Conservation (phyloP, 169 alveolate genomes). For the Fabrea salina region DNA sequence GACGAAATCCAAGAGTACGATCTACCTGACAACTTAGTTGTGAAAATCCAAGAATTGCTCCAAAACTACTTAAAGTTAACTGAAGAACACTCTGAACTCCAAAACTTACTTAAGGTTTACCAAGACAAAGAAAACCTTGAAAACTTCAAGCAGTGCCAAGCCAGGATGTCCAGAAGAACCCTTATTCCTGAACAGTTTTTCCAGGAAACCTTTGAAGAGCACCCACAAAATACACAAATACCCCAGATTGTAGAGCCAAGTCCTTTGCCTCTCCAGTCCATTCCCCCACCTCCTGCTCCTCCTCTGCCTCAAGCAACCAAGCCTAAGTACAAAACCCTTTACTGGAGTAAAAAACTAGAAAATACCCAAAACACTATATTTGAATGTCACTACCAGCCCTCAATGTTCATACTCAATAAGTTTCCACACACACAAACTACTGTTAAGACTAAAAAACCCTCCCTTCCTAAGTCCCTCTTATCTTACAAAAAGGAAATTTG, state of each 20-base stretch:
- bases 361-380: not conserved
- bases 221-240: not conserved
- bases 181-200: not conserved
- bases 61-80: not conserved
- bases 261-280: not conserved
- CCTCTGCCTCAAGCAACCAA: not conserved
- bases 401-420: not conserved
- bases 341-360: not conserved
- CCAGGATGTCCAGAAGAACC: not conserved
- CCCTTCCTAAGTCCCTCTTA: not conserved
- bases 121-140: not conserved
- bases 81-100: not conserved
- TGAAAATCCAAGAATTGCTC: not conserved
- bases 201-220: too few relatives aligned
- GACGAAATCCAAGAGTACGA: not conserved
- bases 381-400: not conserved
- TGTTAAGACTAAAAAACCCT: not conserved
- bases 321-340: not conserved
- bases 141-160: not conserved
- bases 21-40: not conserved
- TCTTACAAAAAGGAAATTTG: not conserved
- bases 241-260: not conserved
- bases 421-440: too few relatives aligned
- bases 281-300: conserved; percentile 6
- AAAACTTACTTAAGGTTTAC: not conserved